These are phyloP conservation scores for Uronychia setigera DNA, from an alignment of 73 alveolate genomes.

Conservation along the genomic window DNA sequence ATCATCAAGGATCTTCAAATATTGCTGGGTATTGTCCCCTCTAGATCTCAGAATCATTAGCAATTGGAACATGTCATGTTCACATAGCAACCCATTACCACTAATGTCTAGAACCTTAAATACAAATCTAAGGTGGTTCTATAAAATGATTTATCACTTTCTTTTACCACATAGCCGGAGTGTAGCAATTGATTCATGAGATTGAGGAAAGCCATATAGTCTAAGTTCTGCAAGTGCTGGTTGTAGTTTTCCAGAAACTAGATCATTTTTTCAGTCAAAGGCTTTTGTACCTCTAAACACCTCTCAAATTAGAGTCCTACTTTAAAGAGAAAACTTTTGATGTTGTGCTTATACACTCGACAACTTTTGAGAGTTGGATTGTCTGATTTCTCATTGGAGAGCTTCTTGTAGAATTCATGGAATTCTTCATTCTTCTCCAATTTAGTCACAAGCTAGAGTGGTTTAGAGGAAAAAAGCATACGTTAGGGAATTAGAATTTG, in stretches of 20 bases:
- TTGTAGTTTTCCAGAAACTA: background rate
- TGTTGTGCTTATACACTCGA: background rate
- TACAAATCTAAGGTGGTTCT: background rate
- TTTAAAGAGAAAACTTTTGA: slow-evolving; percentile 2
- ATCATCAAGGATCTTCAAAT: background rate
- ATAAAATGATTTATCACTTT: too few relatives aligned
- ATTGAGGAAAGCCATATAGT: background rate
- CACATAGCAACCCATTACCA: background rate
- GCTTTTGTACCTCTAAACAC: slow-evolving; percentile 6
- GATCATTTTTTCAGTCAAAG: slow-evolving; percentile 2
- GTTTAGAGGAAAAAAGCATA: background rate
- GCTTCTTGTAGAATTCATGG: slow-evolving; percentile 8
- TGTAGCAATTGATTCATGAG: slow-evolving; percentile 6
- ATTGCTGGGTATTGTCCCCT: background rate
- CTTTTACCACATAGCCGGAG: background rate
- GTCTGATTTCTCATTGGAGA: slow-evolving; percentile 2
- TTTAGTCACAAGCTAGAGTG: background rate
- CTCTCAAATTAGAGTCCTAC: background rate
- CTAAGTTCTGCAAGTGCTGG: slow-evolving; percentile 1
- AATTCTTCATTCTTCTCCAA: slow-evolving; percentile 3
- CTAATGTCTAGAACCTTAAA: slow-evolving; percentile 4
- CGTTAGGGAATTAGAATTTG: background rate
- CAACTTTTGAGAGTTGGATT: background rate
- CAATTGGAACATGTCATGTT: slow-evolving; percentile 6
- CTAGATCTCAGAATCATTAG: background rate